Evolutionary conservation across 1,139 yeast species (phyloP), one percentile per base, ranked within the genome.

Genomic region (Geotrichum carabidarum): DNA sequence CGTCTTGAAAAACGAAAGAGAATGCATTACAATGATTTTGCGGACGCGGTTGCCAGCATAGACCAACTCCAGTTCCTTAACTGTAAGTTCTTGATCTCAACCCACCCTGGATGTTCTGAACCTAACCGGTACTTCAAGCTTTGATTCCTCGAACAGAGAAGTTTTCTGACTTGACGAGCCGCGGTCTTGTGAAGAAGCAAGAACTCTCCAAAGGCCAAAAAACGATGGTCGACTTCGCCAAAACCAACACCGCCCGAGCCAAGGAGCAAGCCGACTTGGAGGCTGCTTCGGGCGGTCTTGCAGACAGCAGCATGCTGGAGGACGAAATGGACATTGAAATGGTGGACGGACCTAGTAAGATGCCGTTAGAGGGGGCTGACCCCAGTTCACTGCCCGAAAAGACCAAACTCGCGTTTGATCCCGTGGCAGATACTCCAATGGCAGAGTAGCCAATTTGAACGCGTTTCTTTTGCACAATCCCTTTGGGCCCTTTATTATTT

Each of bases 21-120:
- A 62, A 71, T 88, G 30, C 78, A 76, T 50, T 90, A 90, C 68
- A 79, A 80, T 56, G 96, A 91, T 67, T 78, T 89, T 65, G 82
- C 94, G 44, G 75, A 77, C 38, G 91, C 89, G 1, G 95, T 88
- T 0, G 67, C 78, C 18, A 75, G 78, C 53, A 81, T 80, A 59
- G 95, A 86, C 54, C 78, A 85, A 38, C 77, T 88, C 56, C 76
- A 78, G 51, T 91, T 91, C 65, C 74, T 91, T 59, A 53, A 37
- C 36, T 37, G 55, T 53, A 44, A 44, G 55, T 48, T 11, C n/a
- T 8, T 12, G 9, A 8, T 37, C 17, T 37, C 12, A 41, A 42
- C 34, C n/a, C 35, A 11, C 8, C 12, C 2, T 6, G 4, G n/a
- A 2, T 17, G 15, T 44, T 4, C 32, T 40, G 14, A 32, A 22